Conservation (phyloP, 192 early-diverging fungal genomes). For the Coemansia sp. region DNA sequence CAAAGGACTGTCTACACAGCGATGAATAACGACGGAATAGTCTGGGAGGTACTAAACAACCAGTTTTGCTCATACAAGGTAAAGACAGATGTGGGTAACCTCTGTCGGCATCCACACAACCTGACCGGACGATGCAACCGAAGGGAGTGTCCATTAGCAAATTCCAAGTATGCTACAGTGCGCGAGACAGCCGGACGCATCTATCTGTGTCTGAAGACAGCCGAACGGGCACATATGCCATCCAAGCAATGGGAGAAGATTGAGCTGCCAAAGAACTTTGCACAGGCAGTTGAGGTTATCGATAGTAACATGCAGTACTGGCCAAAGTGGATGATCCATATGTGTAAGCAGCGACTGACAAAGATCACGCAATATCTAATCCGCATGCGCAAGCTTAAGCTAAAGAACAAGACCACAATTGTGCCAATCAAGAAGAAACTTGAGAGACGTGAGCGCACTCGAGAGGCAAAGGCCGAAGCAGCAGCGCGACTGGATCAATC, state of each 20-base stretch:
- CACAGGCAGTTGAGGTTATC: constrained; percentile 78
- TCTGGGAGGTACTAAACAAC: constrained; percentile 95
- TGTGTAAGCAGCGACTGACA: constrained; percentile 95
- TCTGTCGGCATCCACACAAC: constrained; percentile 96
- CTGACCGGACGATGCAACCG: constrained; percentile 94
- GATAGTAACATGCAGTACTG: constrained; percentile 90
- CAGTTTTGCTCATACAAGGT: constrained; percentile 99
- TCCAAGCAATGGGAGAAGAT: constrained; percentile 91
- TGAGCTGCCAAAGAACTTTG: constrained; percentile 87
- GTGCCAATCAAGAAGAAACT: constrained; percentile 93
- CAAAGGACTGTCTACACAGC: not conserved
- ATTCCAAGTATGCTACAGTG: constrained; percentile 92
- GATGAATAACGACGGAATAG: constrained; percentile 72
- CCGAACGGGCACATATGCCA: constrained; percentile 93
- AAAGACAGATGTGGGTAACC: constrained; percentile 86
- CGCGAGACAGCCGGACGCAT: constrained; percentile 79
- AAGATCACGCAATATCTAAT: constrained; percentile 97
- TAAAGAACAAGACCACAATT: constrained; percentile 75
- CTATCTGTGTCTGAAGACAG: constrained; percentile 93
- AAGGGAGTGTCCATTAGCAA: constrained; percentile 92
- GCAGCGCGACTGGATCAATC: constrained; percentile 87
- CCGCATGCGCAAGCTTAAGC: constrained; percentile 84
- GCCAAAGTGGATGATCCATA: constrained; percentile 88
- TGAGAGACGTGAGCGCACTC: constrained; percentile 78
- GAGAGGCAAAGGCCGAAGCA: constrained; percentile 87